These are phyloP conservation scores for Hypoxylon sp. DNA, from an alignment of 2,329 filamentous ascomycete genomes.

Conservation along the genomic window DNA sequence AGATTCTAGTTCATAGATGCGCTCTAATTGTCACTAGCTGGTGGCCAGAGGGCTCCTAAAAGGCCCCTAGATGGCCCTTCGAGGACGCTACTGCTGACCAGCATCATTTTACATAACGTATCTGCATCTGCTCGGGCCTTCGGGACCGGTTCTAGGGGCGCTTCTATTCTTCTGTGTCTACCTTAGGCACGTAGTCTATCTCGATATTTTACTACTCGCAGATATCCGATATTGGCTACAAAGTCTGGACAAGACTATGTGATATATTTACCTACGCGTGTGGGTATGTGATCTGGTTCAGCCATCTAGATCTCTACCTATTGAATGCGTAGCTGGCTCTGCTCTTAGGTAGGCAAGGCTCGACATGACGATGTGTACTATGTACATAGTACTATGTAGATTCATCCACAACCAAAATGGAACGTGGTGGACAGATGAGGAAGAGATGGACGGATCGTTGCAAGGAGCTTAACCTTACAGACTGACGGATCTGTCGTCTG, in stretches of 20 bases:
- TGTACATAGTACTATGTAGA: no score
- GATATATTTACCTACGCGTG: no score
- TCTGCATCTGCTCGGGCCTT: conserved; percentile 5
- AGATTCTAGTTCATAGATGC: conserved; percentile 23
- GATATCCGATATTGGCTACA: conserved; percentile 14
- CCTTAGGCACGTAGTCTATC: no score
- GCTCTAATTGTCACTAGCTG: no score
- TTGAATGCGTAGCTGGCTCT: not conserved
- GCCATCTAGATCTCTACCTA: not conserved
- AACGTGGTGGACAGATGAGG: conserved; percentile 3
- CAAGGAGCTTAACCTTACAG: conserved; percentile 24
- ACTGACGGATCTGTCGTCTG: conserved; percentile 12
- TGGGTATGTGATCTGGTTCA: not conserved
- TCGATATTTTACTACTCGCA: not conserved
- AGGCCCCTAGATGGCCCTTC: no score
- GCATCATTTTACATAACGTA: conserved; percentile 3
- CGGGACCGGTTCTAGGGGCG: no score
- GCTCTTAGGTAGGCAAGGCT: not conserved
- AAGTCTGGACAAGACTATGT: not conserved
- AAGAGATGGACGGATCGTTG: conserved; percentile 24
- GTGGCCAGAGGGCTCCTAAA: no score
- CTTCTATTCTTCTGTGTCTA: conserved; percentile 11
- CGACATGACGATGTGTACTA: conserved; percentile 9
- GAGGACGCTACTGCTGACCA: not conserved
- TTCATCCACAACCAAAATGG: conserved; percentile 14